Evolutionary conservation across 208 protist species (phyloP), one percentile per base, ranked within the genome.

Genomic region (Trypanosoma brucei): DNA sequence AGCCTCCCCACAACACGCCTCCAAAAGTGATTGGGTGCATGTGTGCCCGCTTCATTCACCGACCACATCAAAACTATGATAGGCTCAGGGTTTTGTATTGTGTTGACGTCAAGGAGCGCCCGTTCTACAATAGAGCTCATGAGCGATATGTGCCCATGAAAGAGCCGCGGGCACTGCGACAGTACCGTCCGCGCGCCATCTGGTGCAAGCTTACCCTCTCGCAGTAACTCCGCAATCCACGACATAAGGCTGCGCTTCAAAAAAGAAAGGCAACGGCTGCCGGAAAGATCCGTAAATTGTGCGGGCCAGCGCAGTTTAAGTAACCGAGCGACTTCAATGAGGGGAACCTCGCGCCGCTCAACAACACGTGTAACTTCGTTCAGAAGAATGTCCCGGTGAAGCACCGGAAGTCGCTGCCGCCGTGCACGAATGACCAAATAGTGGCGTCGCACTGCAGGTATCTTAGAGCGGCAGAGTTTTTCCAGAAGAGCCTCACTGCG

Each of bases 31-130:
- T 78, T 30, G 14, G 86, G 83, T 0, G 83, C 83, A 6, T 79
- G 76, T 33, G 72, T 78, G 30, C 75, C 60, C 7, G 75, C 58
- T 14, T 9, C 30, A 60, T 90, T 69, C 31, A 93, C 75, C 13
- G 79, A 39, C 78, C 79, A 88, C 83, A 93, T 79, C n/a, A 90
- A 56, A 30, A 65, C 31, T 53, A 93, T 84, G 6, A 93, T 42
- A 0, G 54, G 62, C 40, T 91, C 81, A 4, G 79, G 65, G 22
- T 76, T 39, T 14, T 57, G 50, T 6, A 83, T 44, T 0, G 34
- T 60, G 3, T 64, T 50, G 1, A 79, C 9, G 55, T 88, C 86
- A 6, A 51, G n/a, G 8, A 81, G 70, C 7, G 78, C 78, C 9
- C 55, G 60, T 34, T 60, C 46, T 11, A 78, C 86, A n/a, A 88